Evolutionary conservation across 768 basidiomycete genomes (phyloP).

Genomic region (Pulveroboletus sp.): DNA sequence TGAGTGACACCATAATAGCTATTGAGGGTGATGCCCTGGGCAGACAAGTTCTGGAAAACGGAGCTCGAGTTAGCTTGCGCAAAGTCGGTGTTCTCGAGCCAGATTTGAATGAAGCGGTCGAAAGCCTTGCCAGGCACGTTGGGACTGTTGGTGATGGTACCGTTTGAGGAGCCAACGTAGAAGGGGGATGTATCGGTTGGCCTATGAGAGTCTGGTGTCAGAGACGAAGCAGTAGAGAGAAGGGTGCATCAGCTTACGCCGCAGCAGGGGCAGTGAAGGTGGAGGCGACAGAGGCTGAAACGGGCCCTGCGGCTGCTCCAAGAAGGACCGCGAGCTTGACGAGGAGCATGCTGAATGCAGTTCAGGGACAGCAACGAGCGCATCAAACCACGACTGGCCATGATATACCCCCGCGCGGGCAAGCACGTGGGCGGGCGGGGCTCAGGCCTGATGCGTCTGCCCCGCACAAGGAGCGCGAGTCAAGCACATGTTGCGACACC

Average conservation of each 20-base stretch:
- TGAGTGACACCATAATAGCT: constrained; percentile 50
- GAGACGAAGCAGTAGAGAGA: neutral
- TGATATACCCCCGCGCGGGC: neutral
- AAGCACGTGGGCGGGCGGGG: neutral
- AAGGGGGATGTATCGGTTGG: constrained; percentile 31
- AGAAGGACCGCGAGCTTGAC: constrained; percentile 12
- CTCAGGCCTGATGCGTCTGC: too few species aligned
- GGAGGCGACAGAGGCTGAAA: constrained; percentile 21
- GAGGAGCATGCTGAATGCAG: constrained; percentile 11
- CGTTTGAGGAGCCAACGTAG: constrained; percentile 41
- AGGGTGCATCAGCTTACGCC: constrained; percentile 14
- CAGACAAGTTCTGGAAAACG: constrained; percentile 36
- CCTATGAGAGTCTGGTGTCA: constrained; percentile 12
- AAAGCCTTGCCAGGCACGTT: constrained; percentile 41
- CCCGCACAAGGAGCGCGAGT: too few species aligned
- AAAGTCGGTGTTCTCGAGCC: constrained; percentile 63
- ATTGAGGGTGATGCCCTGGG: constrained; percentile 45
- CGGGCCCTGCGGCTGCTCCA: constrained; percentile 9
- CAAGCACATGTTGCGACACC: too few species aligned
- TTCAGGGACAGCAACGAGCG: neutral
- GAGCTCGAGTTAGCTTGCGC: constrained; percentile 23
- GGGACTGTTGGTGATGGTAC: constrained; percentile 36
- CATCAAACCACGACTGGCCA: too few species aligned
- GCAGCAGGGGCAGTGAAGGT: constrained; percentile 29
- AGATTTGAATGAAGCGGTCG: constrained; percentile 50